Conservation (phyloP, 768 basidiomycete genomes). For the Gloeophyllum trabeum region DNA sequence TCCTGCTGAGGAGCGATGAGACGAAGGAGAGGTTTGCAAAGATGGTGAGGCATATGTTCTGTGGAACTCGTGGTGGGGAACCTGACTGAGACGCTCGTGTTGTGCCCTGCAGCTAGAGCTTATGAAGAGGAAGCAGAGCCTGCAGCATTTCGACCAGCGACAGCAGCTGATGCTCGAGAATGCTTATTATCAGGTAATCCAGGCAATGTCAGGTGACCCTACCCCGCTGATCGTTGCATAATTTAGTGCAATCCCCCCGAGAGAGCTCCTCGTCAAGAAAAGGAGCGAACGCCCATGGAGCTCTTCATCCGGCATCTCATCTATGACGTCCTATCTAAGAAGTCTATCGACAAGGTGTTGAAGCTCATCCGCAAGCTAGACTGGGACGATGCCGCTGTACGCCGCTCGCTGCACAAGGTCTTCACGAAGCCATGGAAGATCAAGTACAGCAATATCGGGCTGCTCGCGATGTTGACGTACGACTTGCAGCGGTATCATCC, state of each 20-base stretch:
- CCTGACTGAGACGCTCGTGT: not conserved
- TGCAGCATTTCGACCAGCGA: constrained; percentile 88
- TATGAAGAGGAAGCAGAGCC: constrained; percentile 88
- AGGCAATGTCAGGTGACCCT: not conserved
- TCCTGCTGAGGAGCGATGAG: constrained; percentile 77
- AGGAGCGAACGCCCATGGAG: constrained; percentile 78
- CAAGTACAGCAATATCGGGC: constrained; percentile 80
- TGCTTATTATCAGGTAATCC: constrained; percentile 86
- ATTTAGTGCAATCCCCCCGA: constrained; percentile 93
- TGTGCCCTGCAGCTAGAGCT: constrained; percentile 58
- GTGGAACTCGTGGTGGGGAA: not conserved
- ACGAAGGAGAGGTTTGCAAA: constrained; percentile 79
- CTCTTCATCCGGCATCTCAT: constrained; percentile 95
- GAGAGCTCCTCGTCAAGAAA: constrained; percentile 74
- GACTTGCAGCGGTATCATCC: constrained; percentile 92
- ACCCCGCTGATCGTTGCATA: constrained; percentile 4
- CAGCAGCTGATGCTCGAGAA: constrained; percentile 89
- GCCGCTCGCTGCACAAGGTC: constrained; percentile 64
- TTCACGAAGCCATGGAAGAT: constrained; percentile 99
- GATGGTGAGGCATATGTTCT: constrained; percentile 50
- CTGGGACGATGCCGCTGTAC: constrained; percentile 72
- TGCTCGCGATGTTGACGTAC: constrained; percentile 90
- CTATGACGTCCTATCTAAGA: constrained; percentile 86
- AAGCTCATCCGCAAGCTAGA: constrained; percentile 89
- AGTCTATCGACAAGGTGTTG: constrained; percentile 91